Conservation (phyloP, 2,329 filamentous ascomycete species). For the Hortaea sp. region DNA sequence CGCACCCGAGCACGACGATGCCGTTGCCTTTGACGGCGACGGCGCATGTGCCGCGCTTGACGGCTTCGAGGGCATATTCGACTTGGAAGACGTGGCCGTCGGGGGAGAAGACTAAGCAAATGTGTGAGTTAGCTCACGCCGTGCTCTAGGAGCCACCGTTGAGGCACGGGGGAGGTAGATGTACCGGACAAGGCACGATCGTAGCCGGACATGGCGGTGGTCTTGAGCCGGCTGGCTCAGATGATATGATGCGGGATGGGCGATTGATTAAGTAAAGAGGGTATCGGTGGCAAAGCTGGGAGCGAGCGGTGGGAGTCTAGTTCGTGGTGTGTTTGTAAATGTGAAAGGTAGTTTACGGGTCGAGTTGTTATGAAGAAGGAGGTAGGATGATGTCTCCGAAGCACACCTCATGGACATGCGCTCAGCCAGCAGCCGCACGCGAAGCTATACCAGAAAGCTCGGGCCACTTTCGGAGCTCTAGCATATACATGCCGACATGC, state of each 20-base stretch:
- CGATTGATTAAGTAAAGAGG: background rate
- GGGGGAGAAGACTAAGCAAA: constrained; percentile 74
- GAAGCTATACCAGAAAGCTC: no score
- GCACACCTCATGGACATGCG: no score
- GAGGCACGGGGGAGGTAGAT: background rate
- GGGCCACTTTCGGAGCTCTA: no score
- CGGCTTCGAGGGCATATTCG: constrained; percentile 96
- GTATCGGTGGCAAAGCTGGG: no score
- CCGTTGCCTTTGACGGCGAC: constrained; percentile 93
- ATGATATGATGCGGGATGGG: background rate
- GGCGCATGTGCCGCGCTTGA: constrained; percentile 98
- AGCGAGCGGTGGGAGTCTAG: no score
- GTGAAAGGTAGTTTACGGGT: no score
- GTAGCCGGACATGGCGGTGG: constrained; percentile 78
- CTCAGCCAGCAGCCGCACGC: no score
- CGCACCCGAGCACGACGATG: constrained; percentile 89
- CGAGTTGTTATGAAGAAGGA: no score
- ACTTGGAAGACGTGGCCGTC: constrained; percentile 99
- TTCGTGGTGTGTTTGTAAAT: no score
- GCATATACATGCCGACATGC: no score
- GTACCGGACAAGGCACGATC: constrained; percentile 97
- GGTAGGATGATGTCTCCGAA: no score
- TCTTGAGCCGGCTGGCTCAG: constrained; percentile 27
- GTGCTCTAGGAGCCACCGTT: background rate
- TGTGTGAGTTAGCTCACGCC: constrained; percentile 8